Conservation (phyloP, 1,139 yeast species). For the Scheffersomyces parashehatae region DNA sequence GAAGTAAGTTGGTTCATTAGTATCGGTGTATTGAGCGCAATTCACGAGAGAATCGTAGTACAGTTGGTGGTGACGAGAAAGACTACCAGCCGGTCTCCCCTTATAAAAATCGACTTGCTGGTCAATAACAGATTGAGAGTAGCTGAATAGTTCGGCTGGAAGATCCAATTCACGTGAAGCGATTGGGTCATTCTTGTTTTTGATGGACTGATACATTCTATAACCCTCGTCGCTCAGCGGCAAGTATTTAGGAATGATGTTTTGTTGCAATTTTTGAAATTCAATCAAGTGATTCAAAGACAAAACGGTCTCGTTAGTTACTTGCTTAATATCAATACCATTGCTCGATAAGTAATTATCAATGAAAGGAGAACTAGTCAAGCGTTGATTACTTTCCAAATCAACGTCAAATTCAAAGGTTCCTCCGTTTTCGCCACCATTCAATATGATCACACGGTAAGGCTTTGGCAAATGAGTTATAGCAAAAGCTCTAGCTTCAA, state of each 20-base stretch:
- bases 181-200: slow-evolving; percentile 13
- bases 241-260: slow-evolving; percentile 21
- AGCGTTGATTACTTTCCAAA: slow-evolving; percentile 10
- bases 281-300: slow-evolving; percentile 22
- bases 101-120: slow-evolving; percentile 21
- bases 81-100: slow-evolving; percentile 7
- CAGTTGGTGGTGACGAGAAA: slow-evolving; percentile 7
- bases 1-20: slow-evolving; percentile 18
- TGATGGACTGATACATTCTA: slow-evolving; percentile 23
- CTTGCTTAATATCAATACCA: slow-evolving; percentile 7
- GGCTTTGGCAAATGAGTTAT: slow-evolving; percentile 33
- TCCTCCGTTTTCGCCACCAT: slow-evolving; percentile 23
- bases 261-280: slow-evolving; percentile 16
- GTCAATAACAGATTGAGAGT: slow-evolving; percentile 17
- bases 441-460: slow-evolving; percentile 29
- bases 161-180: slow-evolving; percentile 19
- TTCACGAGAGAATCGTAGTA: slow-evolving; percentile 14
- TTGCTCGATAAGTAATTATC: slow-evolving; percentile 9
- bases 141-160: slow-evolving; percentile 21
- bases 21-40: slow-evolving; percentile 10
- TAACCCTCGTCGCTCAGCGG: slow-evolving; percentile 21
- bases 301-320: slow-evolving; percentile 13
- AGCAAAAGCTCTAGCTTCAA: slow-evolving; percentile 17
- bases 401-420: slow-evolving; percentile 36
- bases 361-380: slow-evolving; percentile 13